A percentile compares a stretch with the other conserved stretches of the same genome.
These are phyloP conservation scores for Phytophthora pseudosyringae DNA, from an alignment of 352 stramenopile genomes.

Conservation along the genomic window DNA sequence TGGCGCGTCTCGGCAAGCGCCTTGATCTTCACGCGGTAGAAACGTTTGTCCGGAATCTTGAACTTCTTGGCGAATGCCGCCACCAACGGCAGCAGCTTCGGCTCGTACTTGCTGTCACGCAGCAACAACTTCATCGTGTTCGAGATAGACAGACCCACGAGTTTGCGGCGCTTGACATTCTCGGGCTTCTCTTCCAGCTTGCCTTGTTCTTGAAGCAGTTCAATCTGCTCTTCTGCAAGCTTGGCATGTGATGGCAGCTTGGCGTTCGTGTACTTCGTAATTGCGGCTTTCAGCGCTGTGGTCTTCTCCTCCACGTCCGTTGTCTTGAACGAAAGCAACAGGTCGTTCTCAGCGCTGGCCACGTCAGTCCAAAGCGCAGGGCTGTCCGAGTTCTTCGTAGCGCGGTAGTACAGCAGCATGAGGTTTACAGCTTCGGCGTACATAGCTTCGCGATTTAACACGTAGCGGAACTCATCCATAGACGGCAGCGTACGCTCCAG, in stretches of 20 bases:
- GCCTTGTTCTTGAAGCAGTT: conserved; percentile 86
- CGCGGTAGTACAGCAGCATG: conserved; percentile 82
- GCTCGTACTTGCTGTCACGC: conserved; percentile 82
- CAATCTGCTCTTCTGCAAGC: conserved; percentile 86
- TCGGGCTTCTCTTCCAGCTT: conserved; percentile 85
- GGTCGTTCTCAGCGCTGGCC: conserved; percentile 72
- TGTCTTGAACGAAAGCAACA: conserved; percentile 75
- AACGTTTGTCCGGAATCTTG: conserved; percentile 91
- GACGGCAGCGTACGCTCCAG: conserved; percentile 80
- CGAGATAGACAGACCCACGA: conserved; percentile 85
- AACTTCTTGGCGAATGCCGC: conserved; percentile 87
- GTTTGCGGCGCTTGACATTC: conserved; percentile 81
- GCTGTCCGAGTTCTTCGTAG: conserved; percentile 67
- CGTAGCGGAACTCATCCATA: conserved; percentile 84
- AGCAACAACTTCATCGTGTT: conserved; percentile 88
- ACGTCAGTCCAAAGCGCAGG: conserved; percentile 70
- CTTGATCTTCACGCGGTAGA: conserved; percentile 92
- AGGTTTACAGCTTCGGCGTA: conserved; percentile 79
- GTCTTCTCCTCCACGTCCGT: conserved; percentile 72
- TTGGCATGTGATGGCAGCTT: conserved; percentile 74
- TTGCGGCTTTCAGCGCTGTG: conserved; percentile 69
- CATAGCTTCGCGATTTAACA: conserved; percentile 72
- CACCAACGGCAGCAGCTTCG: conserved; percentile 73
- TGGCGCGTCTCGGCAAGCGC: conserved; percentile 84
- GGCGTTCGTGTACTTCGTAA: conserved; percentile 65